These are phyloP conservation scores for Tolypocladium amazonense DNA, from an alignment of 2,329 filamentous ascomycete species.

Conservation along the genomic window DNA sequence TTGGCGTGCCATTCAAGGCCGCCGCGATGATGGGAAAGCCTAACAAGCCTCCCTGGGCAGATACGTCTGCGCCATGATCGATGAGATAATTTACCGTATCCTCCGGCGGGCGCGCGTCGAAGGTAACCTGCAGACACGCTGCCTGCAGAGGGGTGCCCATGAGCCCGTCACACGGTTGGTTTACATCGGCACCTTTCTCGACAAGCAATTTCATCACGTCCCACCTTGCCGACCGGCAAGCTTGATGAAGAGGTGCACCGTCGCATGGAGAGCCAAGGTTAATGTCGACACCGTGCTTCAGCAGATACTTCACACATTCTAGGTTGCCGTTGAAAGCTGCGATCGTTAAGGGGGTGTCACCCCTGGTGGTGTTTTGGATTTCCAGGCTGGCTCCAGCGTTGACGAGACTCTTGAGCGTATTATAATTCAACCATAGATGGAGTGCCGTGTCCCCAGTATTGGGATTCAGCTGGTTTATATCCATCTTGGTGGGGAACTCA, in stretches of 20 bases:
- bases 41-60: not conserved
- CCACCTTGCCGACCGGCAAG: not conserved
- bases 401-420: not conserved
- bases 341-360: not conserved
- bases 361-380: not conserved
- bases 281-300: not conserved
- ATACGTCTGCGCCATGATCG: not conserved
- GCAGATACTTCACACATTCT: not conserved
- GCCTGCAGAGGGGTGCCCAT: not conserved
- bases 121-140: not conserved
- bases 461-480: not conserved
- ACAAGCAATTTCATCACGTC: not conserved
- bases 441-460: not conserved
- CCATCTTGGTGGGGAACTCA: not conserved
- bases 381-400: not conserved
- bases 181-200: not conserved
- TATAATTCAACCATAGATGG: not conserved
- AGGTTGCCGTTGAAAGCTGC: not conserved
- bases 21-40: not conserved
- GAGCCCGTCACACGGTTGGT: not conserved
- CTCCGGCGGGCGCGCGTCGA: not conserved
- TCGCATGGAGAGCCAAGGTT: not conserved
- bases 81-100: not conserved
- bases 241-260: not conserved
- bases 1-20: not conserved